phyloP scores from a whole-genome alignment of 2,329 filamentous ascomycete genomes.

The Penicillium expansum region DNA sequence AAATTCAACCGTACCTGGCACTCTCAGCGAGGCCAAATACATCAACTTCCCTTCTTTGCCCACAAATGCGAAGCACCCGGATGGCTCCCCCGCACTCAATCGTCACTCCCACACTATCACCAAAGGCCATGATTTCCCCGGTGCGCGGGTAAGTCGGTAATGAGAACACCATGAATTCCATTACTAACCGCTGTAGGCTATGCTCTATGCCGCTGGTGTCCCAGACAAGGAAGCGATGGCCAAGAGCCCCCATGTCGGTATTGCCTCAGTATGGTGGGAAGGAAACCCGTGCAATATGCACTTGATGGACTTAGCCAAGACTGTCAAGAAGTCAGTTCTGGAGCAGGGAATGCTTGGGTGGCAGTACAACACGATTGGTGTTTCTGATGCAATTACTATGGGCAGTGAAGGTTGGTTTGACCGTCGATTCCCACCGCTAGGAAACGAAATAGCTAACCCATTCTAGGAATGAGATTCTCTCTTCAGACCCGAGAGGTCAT shows the following conservation, averaged over 20 bases:
- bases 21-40: conserved; percentile 50
- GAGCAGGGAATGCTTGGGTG: conserved; percentile 86
- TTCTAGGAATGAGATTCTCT: conserved; percentile 83
- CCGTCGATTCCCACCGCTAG: conserved; percentile 12
- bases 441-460: background rate
- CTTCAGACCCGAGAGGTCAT: conserved; percentile 89
- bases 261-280: conserved; percentile 95
- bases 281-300: conserved; percentile 84
- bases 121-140: conserved; percentile 82
- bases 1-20: conserved; percentile 21
- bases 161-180: background rate
- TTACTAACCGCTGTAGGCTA: conserved; percentile 58
- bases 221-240: conserved; percentile 82
- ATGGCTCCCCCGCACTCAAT: conserved; percentile 70
- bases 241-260: conserved; percentile 82
- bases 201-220: conserved; percentile 92
- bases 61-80: conserved; percentile 49
- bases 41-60: conserved; percentile 57
- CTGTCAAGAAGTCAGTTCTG: conserved; percentile 76
- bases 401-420: conserved; percentile 70
- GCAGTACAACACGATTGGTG: conserved; percentile 90
- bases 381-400: conserved; percentile 94
- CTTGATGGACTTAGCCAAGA: conserved; percentile 83
- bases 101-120: conserved; percentile 82
- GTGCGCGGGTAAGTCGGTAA: conserved; percentile 66